These are phyloP conservation scores for Trichosporon sp. DNA, from an alignment of 1,284 basidiomycete genomes.

Conservation along the genomic window DNA sequence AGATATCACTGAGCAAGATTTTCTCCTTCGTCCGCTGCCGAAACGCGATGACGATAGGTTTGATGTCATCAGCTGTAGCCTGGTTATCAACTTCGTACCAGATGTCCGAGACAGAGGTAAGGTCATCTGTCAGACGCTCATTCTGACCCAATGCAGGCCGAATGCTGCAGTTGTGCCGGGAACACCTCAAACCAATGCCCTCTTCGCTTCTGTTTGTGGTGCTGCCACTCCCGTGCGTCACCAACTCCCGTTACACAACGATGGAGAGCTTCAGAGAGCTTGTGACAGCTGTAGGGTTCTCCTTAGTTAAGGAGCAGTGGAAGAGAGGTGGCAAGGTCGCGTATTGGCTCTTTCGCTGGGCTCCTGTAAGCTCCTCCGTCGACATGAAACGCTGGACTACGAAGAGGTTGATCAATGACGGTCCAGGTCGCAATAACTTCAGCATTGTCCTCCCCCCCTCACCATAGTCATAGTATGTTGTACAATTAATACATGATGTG, in stretches of 20 bases:
- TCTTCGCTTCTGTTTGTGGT: conserved; percentile 62
- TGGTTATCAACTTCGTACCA: conserved; percentile 84
- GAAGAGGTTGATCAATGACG: conserved; percentile 60
- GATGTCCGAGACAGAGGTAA: conserved; percentile 66
- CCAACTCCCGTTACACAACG: conserved; percentile 74
- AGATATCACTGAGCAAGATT: conserved; percentile 71
- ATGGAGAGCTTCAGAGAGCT: conserved; percentile 56
- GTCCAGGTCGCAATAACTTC: conserved; percentile 71
- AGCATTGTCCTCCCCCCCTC: conserved; percentile 50
- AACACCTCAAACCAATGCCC: conserved; percentile 56
- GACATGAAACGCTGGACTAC: conserved; percentile 37
- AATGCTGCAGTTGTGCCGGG: conserved; percentile 64
- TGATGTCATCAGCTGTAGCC: conserved; percentile 72
- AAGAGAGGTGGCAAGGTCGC: conserved; percentile 48
- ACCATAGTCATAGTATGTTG: background rate
- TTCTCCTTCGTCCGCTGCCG: conserved; percentile 53
- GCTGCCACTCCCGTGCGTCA: conserved; percentile 71
- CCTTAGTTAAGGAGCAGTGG: conserved; percentile 58
- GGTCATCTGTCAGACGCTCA: conserved; percentile 9
- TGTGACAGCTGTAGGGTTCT: conserved; percentile 63
- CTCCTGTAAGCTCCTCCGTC: background rate
- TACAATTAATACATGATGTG: background rate
- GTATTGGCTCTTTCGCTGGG: conserved; percentile 45
- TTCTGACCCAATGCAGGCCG: conserved; percentile 52
- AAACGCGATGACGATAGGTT: conserved; percentile 53